Percentiles rank a stretch among this genome's conserved stretches.
These are phyloP conservation scores for Tricholoma matsutake DNA, from an alignment of 768 basidiomycete species.

Conservation along the genomic window DNA sequence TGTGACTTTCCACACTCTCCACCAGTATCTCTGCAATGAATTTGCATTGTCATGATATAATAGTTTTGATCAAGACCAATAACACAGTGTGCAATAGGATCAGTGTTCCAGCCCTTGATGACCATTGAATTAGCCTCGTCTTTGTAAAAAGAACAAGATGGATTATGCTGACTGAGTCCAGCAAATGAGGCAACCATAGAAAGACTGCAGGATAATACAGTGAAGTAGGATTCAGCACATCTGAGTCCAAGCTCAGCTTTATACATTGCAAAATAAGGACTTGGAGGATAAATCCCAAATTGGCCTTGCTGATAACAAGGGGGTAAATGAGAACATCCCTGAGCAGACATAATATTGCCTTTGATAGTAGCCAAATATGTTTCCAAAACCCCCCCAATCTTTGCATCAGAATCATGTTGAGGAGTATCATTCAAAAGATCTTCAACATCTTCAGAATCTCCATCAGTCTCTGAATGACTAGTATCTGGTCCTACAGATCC, in stretches of 20 bases:
- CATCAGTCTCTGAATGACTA: background rate
- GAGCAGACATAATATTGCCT: background rate
- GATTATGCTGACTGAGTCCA: background rate
- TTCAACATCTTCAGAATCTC: background rate
- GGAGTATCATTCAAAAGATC: background rate
- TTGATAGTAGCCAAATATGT: background rate
- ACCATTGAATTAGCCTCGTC: background rate
- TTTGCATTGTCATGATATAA: conserved; percentile 4
- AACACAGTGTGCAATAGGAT: background rate
- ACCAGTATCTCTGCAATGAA: too few relatives aligned
- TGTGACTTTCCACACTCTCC: conserved; percentile 14
- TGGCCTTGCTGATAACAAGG: background rate
- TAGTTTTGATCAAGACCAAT: conserved; percentile 9
- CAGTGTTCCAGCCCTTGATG: background rate
- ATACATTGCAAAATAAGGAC: background rate
- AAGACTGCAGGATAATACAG: background rate
- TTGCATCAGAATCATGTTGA: background rate
- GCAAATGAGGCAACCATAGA: background rate
- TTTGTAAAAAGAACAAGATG: background rate
- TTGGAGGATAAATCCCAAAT: background rate
- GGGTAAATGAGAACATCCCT: background rate
- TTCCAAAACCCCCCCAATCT: background rate
- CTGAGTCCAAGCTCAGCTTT: background rate
- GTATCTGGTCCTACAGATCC: background rate
- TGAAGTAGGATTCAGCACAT: background rate